A percentile compares a stretch with the other conserved stretches of the same genome.
These are phyloP conservation scores for Talaromyces sp. DNA, from an alignment of 2,329 filamentous ascomycete genomes.

Conservation along the genomic window DNA sequence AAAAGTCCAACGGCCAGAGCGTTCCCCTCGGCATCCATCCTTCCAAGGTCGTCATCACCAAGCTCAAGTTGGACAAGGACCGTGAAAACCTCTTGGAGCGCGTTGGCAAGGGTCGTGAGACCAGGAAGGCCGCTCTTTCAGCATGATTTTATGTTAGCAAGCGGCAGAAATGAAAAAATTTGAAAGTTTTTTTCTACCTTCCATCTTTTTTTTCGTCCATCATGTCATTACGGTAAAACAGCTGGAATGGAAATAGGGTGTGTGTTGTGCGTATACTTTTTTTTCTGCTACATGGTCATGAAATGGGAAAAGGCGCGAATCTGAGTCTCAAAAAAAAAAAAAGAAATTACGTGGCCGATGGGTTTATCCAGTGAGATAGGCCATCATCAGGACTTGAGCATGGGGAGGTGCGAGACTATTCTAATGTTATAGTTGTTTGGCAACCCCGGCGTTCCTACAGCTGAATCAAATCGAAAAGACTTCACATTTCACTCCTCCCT, in stretches of 20 bases:
- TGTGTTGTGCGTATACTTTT: background rate
- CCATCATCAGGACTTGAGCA: constrained; percentile 1
- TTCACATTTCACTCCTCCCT: background rate
- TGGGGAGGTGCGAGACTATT: constrained; percentile 5
- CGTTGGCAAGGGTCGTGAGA: constrained; percentile 47
- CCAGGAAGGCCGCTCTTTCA: constrained; percentile 37
- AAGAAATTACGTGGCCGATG: background rate
- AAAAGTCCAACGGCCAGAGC: constrained; percentile 96
- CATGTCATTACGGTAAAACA: constrained; percentile 8
- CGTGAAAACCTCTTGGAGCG: constrained; percentile 49
- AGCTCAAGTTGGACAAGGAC: constrained; percentile 79
- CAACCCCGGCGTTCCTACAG: constrained; percentile 16
- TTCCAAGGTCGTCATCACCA: constrained; percentile 97
- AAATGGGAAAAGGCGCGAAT: constrained; percentile 2
- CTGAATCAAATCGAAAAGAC: constrained; percentile 15
- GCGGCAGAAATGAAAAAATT: constrained; percentile 8
- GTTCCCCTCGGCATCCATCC: constrained; percentile 92
- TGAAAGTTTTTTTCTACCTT: constrained; percentile 3
- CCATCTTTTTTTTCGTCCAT: background rate
- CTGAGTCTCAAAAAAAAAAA: constrained; percentile 2
- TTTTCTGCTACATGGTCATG: constrained; percentile 8
- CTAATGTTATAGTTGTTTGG: constrained; percentile 5
- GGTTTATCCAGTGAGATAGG: background rate
- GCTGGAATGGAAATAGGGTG: background rate
- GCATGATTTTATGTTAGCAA: constrained; percentile 13